Base-by-base conservation (phyloP, 805 yeast species). In the Saturnispora gosingensis region DNA sequence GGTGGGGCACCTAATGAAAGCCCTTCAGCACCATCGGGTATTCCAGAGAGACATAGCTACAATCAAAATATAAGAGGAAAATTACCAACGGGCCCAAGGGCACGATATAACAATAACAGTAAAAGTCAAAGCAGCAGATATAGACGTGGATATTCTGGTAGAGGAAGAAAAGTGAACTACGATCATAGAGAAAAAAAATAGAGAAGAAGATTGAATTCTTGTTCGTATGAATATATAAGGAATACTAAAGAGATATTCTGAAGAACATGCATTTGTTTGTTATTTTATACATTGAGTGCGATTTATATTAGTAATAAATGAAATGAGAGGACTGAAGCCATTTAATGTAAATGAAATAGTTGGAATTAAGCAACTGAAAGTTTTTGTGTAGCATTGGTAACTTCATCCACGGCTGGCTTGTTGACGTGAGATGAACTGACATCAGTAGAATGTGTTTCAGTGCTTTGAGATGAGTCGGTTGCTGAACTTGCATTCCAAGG, bases 401-500 rank as follows among this genome's bases (percentile, higher is more conserved):
- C 36, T n/a, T 42, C 38, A 15, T 40, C 48, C 20, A 36, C 18
- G 6, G 16, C 7, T n/a, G 42, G 3, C 5, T 30, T 30, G 2
- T 30, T 13, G 15, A 30, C 13, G 11, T 5, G 34, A 30, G 34
- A 30, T 30, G 34, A 30, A 10, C 34, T 30, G 34, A 13, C 34
- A 30, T 30, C 34, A 10, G 5, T 13, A 11, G 34, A 11, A 3
- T 30, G 34, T 2, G 8, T 30, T 10, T 30, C 34, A 9, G 15
- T 13, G 28, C 4, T 7, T 7, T 25, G 28, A 7, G 9, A 25
- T 13, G 34, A 10, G 15, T 30, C 34, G 13, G 15, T 13, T 30
- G 13, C 40, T 6, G 43, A 40, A n/a, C 43, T 40, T 3, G 50
- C 52, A 30, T 56, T 55, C 47, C 48, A 53, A 11, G 67, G 67